Evolutionary conservation across 805 yeast genomes (phyloP).

Genomic region (Cyberlindnera suaveolens): DNA sequence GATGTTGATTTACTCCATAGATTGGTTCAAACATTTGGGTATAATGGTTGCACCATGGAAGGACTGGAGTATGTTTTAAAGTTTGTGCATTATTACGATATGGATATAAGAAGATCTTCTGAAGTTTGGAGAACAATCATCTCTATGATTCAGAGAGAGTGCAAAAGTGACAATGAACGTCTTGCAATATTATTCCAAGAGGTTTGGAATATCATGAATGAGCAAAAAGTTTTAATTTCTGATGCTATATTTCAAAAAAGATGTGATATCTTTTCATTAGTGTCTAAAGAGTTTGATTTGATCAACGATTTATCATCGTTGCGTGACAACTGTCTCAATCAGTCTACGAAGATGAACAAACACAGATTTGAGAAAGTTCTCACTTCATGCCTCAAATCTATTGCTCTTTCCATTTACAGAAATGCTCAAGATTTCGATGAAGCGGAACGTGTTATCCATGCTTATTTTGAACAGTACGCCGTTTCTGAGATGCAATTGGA

Average conservation of each 20-base stretch:
- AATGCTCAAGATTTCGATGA: conserved; percentile 2
- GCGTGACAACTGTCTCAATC: conserved; percentile 1
- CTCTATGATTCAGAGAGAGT: conserved; percentile 5
- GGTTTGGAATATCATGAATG: conserved; percentile 15
- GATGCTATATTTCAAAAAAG: conserved; percentile 10
- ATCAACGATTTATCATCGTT: conserved; percentile 12
- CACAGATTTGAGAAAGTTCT: conserved; percentile 10
- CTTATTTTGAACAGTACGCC: conserved; percentile 4
- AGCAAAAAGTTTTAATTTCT: conserved; percentile 6
- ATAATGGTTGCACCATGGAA: conserved; percentile 7
- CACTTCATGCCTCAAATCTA: conserved; percentile 7
- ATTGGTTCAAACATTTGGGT: conserved; percentile 15
- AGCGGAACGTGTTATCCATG: conserved; percentile 3
- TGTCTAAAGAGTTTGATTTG: conserved; percentile 4
- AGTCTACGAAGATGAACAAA: not conserved
- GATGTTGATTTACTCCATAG: conserved; percentile 10
- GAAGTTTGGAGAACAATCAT: conserved; percentile 16
- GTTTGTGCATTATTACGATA: conserved; percentile 11
- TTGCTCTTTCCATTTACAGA: conserved; percentile 5
- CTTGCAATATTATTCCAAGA: conserved; percentile 5
- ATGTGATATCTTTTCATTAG: conserved; percentile 5
- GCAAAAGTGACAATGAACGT: not conserved
- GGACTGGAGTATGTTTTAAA: conserved; percentile 9
- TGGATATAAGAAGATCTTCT: conserved; percentile 2
- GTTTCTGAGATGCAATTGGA: conserved; percentile 2